Base-by-base conservation (phyloP, 352 stramenopile species). In the Globisporangium carolinianum region DNA sequence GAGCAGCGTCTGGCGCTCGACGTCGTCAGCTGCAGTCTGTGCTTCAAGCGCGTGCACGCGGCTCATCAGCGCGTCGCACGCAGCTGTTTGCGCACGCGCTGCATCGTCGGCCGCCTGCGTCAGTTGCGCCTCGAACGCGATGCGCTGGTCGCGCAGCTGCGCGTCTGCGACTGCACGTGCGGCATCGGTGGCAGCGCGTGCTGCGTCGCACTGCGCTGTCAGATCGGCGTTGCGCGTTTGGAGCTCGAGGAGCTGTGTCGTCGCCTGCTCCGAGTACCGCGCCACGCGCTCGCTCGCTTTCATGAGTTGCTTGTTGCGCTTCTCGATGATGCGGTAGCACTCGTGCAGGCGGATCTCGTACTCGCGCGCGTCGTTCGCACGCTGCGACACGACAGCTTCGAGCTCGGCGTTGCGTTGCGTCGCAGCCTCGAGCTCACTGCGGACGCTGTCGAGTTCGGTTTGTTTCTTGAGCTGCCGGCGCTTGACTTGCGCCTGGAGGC, bases 281-380 rank as follows among this genome's bases (percentile, higher is more conserved):
- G 75, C 74, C 46, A 91, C 72, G 52, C 73, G 77, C 35, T 93
- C 83, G 43, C 81, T 93, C 7, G 79, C 81, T 61, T 93, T 93
- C 58, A 91, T 86, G 11, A 93, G 58, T 53, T 93, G 83, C 57
- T 88, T 88, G 69, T 89, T 93, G 62, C 83, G 81, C 68, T 93
- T 93, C 60, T 93, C 83, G 49, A 93, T 87, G 43, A 91, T 86
- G 5, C 78, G 72, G 50, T 92, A 80, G 56, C 83, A 92, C 51
- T 92, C 83, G 46, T 86, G 82, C 57, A 82, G 85, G 52, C 83
- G 76, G 60, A 90, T 92, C 41, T 66, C 69, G 45, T 53, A 77
- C 61, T 89, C 81, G 7, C 80, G 70, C 52, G 87, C 89, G 53
- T 83, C 73, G 47, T 72, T 75, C n/a, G 56, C 15, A 15, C 17